A percentile compares a stretch with the other conserved stretches of the same genome.
Evolutionary conservation across 2,329 filamentous ascomycete genomes (phyloP).

Genomic region (Monosporascus sp.): DNA sequence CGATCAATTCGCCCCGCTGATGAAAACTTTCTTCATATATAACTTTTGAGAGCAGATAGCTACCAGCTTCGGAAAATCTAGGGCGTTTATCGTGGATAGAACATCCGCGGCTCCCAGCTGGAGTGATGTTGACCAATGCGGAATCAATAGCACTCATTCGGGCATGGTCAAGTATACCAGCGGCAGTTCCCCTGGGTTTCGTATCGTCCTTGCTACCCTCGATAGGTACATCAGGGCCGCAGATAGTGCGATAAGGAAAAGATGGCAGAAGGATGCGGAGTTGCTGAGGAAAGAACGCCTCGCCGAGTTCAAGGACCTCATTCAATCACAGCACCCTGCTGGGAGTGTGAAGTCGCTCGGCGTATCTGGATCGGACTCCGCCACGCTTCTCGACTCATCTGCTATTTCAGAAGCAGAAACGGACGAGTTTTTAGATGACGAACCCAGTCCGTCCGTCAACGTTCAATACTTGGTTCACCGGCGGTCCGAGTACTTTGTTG

Average conservation of each 20-base stretch:
- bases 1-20: conserved; percentile 5
- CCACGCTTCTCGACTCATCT: too few relatives aligned
- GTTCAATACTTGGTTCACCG: conserved; percentile 6
- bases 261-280: conserved; percentile 6
- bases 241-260: background rate
- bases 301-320: conserved; percentile 1
- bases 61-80: conserved; percentile 1
- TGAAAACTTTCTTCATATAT: conserved; percentile 5
- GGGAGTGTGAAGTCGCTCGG: too few relatives aligned
- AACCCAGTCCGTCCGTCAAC: conserved; percentile 1
- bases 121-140: conserved; percentile 6
- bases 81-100: conserved; percentile 3
- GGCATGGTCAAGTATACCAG: conserved; percentile 3
- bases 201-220: conserved; percentile 3
- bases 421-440: background rate
- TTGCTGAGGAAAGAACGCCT: conserved; percentile 4
- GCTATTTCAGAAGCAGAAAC: background rate
- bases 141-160: conserved; percentile 3
- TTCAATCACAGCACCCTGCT: background rate
- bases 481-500: conserved; percentile 7
- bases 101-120: conserved; percentile 4
- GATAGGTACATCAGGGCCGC: conserved; percentile 4
- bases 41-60: conserved; percentile 5
- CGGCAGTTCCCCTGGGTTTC: conserved; percentile 1
- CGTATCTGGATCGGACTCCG: too few relatives aligned